Evolutionary conservation across 805 yeast genomes (phyloP).

Genomic region (Starmerella apis): DNA sequence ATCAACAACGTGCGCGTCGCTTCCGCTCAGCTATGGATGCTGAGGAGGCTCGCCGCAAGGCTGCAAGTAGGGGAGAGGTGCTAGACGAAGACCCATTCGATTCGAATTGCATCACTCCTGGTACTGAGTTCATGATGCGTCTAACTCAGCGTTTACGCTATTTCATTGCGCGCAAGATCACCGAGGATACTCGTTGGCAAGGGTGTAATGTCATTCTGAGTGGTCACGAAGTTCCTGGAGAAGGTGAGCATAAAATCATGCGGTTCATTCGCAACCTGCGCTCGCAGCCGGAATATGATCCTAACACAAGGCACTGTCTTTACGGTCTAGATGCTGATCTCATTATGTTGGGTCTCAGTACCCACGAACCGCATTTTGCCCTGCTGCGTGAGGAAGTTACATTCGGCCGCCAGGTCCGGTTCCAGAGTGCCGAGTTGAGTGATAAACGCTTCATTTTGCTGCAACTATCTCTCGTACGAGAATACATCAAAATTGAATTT

Average conservation of each 20-base stretch:
- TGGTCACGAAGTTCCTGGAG: constrained; percentile 97
- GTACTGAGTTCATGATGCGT: constrained; percentile 93
- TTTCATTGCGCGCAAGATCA: constrained; percentile 83
- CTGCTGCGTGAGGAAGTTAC: constrained; percentile 91
- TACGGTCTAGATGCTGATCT: constrained; percentile 97
- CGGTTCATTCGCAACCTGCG: constrained; percentile 83
- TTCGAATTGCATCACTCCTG: constrained; percentile 93
- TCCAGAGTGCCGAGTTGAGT: constrained; percentile 41
- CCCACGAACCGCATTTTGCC: constrained; percentile 94
- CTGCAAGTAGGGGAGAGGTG: constrained; percentile 50
- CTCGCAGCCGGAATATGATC: constrained; percentile 74
- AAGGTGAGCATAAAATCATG: constrained; percentile 98
- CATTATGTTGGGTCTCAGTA: constrained; percentile 88
- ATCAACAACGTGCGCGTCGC: constrained; percentile 89
- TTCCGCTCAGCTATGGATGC: constrained; percentile 90
- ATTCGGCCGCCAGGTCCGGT: constrained; percentile 49
- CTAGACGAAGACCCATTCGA: constrained; percentile 86
- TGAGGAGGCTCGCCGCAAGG: constrained; percentile 34
- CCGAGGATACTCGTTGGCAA: constrained; percentile 88
- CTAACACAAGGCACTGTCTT: constrained; percentile 90
- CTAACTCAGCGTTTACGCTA: constrained; percentile 72
- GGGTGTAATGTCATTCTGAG: constrained; percentile 76
- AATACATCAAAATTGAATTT: constrained; percentile 71
- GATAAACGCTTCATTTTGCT: constrained; percentile 73
- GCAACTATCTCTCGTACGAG: constrained; percentile 80